Conservation (phyloP, 2,329 filamentous ascomycete genomes). For the Cladosporium colombiae region DNA sequence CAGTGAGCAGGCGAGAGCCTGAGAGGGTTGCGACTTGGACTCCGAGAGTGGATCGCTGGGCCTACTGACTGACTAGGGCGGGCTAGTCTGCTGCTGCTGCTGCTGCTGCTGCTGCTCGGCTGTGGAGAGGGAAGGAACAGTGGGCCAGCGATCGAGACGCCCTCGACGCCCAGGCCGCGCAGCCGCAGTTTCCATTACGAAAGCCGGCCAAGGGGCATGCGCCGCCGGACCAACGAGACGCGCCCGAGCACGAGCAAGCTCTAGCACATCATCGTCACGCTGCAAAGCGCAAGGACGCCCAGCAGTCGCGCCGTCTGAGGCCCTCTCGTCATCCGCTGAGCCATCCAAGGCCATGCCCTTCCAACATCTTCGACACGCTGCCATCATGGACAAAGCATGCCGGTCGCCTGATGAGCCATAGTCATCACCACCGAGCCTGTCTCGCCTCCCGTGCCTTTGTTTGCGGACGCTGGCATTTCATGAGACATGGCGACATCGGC, state of each 20-base stretch:
- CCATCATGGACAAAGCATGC: conserved; percentile 3
- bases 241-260: background rate
- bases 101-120: conserved; percentile 1
- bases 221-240: background rate
- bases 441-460: conserved; percentile 6
- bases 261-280: conserved; percentile 9
- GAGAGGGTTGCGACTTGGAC: conserved; percentile 5
- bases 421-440: background rate
- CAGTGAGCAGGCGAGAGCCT: conserved; percentile 8
- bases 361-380: background rate
- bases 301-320: background rate
- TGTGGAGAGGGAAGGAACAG: conserved; percentile 6
- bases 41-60: conserved; percentile 1
- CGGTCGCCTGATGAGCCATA: background rate
- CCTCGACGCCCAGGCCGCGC: background rate
- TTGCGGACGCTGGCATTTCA: background rate
- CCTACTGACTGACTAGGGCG: background rate
- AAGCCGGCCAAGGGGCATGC: background rate
- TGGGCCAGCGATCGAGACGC: background rate
- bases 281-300: background rate
- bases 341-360: background rate
- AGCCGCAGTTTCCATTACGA: conserved; percentile 7
- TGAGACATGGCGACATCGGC: conserved; percentile 14
- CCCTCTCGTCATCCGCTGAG: background rate
- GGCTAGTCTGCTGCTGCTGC: background rate